A percentile compares a stretch with the other conserved stretches of the same genome.
Conservation (phyloP, 2,329 filamentous ascomycete genomes). For the Grosmannia huntii region DNA sequence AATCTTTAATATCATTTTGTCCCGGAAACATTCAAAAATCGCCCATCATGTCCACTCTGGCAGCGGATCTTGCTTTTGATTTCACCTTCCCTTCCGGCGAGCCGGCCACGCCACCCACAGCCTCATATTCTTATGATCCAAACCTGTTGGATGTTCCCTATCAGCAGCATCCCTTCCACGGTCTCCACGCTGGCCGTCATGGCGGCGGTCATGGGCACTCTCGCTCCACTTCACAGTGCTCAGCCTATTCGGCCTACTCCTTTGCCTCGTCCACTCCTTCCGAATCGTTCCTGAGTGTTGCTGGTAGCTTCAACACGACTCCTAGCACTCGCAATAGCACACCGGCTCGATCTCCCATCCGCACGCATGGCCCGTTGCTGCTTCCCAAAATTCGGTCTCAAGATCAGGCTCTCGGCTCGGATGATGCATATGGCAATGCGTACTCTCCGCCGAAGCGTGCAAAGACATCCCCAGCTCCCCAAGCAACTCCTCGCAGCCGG, state of each 20-base stretch:
- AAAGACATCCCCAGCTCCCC: conserved; percentile 34
- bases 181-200: not conserved
- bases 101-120: conserved; percentile 31
- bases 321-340: conserved; percentile 52
- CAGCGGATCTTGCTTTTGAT: conserved; percentile 49
- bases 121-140: conserved; percentile 39
- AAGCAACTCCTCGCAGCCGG: conserved; percentile 15
- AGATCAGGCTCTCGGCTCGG: conserved; percentile 61
- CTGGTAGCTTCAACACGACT: conserved; percentile 2
- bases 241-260: conserved; percentile 41
- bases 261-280: conserved; percentile 46
- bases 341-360: conserved; percentile 56
- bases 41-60: conserved; percentile 33
- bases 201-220: conserved; percentile 31
- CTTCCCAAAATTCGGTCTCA: conserved; percentile 78
- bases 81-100: conserved; percentile 44
- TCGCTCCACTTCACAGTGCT: conserved; percentile 52
- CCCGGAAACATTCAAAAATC: conserved; percentile 1
- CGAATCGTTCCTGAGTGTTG: conserved; percentile 41
- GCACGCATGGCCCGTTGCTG: conserved; percentile 66
- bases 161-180: conserved; percentile 15
- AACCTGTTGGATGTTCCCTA: conserved; percentile 43
- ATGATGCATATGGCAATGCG: conserved; percentile 26
- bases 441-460: conserved; percentile 38
- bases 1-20: conserved; percentile 13